Conservation (phyloP, 2,329 filamentous ascomycete genomes). For the Colletotrichum ledebouriae region DNA sequence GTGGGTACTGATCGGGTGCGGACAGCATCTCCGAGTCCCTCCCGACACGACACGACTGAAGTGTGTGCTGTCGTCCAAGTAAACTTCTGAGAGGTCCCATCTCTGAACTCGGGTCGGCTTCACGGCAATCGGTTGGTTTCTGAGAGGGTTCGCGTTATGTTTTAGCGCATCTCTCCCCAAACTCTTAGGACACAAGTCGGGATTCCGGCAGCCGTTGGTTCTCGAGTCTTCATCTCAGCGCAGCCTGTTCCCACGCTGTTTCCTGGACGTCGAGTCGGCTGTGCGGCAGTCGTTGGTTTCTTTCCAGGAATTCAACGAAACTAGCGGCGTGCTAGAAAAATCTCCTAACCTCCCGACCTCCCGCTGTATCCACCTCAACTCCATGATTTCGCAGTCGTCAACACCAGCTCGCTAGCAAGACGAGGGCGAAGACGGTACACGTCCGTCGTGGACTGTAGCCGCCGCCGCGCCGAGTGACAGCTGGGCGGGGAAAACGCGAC, state of each 20-base stretch:
- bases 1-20: no score
- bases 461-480: conserved; percentile 12
- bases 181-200: no score
- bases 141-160: no score
- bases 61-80: background rate
- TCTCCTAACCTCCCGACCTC: conserved; percentile 12
- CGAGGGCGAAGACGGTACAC: background rate
- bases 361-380: conserved; percentile 1
- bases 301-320: conserved; percentile 2
- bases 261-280: background rate
- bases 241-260: background rate
- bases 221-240: background rate
- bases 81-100: no score
- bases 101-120: no score
- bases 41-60: background rate
- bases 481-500: conserved; percentile 8
- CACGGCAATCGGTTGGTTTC: no score
- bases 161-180: no score
- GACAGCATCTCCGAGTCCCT: background rate
- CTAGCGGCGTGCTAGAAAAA: background rate
- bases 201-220: no score
- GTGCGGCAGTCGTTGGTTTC: conserved; percentile 7
- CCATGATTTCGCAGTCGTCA: background rate
- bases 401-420: background rate
- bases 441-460: conserved; percentile 8